phyloP scores from a whole-genome alignment of 2,329 filamentous ascomycete species.

The Arthrinium phaeospermum region DNA sequence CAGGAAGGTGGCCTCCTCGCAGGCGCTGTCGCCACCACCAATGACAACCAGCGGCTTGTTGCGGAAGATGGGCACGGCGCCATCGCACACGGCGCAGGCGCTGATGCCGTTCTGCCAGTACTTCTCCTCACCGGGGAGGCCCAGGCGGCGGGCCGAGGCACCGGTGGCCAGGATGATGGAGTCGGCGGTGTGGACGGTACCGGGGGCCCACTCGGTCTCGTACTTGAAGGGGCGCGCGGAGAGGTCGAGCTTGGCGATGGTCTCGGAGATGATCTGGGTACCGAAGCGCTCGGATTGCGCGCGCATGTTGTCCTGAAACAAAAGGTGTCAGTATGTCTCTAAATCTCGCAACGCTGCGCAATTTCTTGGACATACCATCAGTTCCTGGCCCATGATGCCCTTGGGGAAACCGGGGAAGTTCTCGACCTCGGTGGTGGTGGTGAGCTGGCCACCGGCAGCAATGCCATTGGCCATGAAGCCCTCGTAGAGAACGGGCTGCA shows the following conservation, averaged over 20 bases:
- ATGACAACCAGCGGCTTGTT: slow-evolving; percentile 96
- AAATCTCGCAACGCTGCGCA: not conserved
- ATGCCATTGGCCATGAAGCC: slow-evolving; percentile 98
- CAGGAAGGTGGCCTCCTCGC: slow-evolving; percentile 95
- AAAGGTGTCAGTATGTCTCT: not conserved
- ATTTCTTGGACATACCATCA: slow-evolving; percentile 70
- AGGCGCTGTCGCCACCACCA: slow-evolving; percentile 93
- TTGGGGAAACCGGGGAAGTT: slow-evolving; percentile 96
- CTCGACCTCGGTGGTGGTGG: slow-evolving; percentile 97
- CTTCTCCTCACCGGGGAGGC: slow-evolving; percentile 85
- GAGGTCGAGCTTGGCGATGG: slow-evolving; percentile 86
- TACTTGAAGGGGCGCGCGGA: slow-evolving; percentile 86
- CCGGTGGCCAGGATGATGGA: slow-evolving; percentile 93
- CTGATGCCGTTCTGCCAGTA: slow-evolving; percentile 98
- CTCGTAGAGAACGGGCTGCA: slow-evolving; percentile 96
- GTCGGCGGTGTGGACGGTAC: slow-evolving; percentile 86
- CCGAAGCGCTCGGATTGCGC: slow-evolving; percentile 90
- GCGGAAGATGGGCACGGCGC: slow-evolving; percentile 95
- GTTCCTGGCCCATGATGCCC: slow-evolving; percentile 81
- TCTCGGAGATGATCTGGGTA: slow-evolving; percentile 92
- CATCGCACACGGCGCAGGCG: slow-evolving; percentile 96
- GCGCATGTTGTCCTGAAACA: slow-evolving; percentile 79
- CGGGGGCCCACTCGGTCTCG: slow-evolving; percentile 88
- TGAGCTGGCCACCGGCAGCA: slow-evolving; percentile 93
- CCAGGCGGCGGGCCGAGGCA: slow-evolving; percentile 84